Percentiles rank a stretch among this genome's conserved stretches.
phyloP scores from a whole-genome alignment of 257 asterid species.

The Scutellaria minor region DNA sequence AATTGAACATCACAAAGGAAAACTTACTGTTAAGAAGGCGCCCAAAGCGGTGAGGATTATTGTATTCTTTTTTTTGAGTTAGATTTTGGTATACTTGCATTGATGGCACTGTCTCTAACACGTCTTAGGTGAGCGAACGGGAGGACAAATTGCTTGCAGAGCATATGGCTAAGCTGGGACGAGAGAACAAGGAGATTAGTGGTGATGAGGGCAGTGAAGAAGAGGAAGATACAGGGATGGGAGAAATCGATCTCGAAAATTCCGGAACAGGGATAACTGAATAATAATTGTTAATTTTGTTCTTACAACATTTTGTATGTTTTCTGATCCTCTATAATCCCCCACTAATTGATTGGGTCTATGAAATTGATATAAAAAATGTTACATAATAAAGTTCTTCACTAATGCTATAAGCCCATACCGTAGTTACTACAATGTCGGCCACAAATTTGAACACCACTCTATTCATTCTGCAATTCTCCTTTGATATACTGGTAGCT shows the following conservation, averaged over 20 bases:
- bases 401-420: too few species aligned
- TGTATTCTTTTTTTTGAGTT: neutral
- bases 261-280: conserved; percentile 47
- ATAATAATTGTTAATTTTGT: neutral
- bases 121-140: conserved; percentile 71
- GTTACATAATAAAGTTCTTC: too few species aligned
- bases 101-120: too few species aligned
- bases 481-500: too few species aligned
- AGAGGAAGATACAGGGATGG: conserved; percentile 96
- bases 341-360: too few species aligned
- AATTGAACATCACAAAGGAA: conserved; percentile 79
- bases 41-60: conserved; percentile 80
- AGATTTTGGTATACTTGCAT: too few species aligned
- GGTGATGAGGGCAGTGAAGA: conserved; percentile 90
- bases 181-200: conserved; percentile 72
- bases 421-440: too few species aligned
- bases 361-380: too few species aligned
- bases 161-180: conserved; percentile 70
- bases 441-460: too few species aligned
- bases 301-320: neutral
- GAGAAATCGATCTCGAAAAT: conserved; percentile 73
- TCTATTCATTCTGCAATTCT: too few species aligned
- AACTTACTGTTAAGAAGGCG: conserved; percentile 80
- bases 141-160: conserved; percentile 85
- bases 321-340: neutral